Evolutionary conservation across 306 rosid genomes (phyloP).

Genomic region (Vigna mungo): DNA sequence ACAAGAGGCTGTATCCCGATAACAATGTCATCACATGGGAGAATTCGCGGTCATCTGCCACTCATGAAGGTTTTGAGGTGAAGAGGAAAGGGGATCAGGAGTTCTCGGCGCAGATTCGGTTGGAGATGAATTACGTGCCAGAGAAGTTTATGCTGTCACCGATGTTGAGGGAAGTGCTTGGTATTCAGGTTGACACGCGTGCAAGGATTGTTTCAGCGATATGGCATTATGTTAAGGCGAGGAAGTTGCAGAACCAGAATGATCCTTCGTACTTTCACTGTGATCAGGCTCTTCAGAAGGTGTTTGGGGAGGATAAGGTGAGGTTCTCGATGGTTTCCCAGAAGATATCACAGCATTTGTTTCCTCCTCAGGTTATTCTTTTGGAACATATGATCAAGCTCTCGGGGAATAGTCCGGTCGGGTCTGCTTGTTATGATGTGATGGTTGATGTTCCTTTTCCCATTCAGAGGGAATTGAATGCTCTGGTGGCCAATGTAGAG

Average conservation of each 20-base stretch:
- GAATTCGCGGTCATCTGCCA: neutral
- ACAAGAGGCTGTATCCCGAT: slow-evolving; percentile 1
- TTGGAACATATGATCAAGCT: slow-evolving; percentile 29
- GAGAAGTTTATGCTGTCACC: slow-evolving; percentile 29
- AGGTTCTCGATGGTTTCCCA: neutral
- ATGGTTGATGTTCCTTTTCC: slow-evolving; percentile 33
- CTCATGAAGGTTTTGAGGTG: slow-evolving; percentile 29
- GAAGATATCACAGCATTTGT: slow-evolving; percentile 22
- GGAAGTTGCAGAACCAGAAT: slow-evolving; percentile 5
- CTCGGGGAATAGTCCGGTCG: neutral
- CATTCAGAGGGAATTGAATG: slow-evolving; percentile 22
- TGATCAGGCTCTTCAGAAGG: neutral
- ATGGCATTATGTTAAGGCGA: slow-evolving; percentile 23
- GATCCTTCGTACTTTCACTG: slow-evolving; percentile 22
- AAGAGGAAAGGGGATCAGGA: slow-evolving; percentile 18
- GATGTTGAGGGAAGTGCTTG: slow-evolving; percentile 2
- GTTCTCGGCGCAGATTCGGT: neutral
- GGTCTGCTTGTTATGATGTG: slow-evolving; percentile 27
- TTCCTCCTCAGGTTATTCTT: slow-evolving; percentile 24
- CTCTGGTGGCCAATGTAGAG: neutral
- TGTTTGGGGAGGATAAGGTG: slow-evolving; percentile 25
- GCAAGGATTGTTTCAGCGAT: neutral
- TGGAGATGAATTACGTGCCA: slow-evolving; percentile 4
- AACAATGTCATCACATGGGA: neutral
- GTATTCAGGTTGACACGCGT: slow-evolving; percentile 7